These are phyloP conservation scores for Anthracocystis setariae DNA, from an alignment of 1,284 basidiomycete species.

Conservation along the genomic window DNA sequence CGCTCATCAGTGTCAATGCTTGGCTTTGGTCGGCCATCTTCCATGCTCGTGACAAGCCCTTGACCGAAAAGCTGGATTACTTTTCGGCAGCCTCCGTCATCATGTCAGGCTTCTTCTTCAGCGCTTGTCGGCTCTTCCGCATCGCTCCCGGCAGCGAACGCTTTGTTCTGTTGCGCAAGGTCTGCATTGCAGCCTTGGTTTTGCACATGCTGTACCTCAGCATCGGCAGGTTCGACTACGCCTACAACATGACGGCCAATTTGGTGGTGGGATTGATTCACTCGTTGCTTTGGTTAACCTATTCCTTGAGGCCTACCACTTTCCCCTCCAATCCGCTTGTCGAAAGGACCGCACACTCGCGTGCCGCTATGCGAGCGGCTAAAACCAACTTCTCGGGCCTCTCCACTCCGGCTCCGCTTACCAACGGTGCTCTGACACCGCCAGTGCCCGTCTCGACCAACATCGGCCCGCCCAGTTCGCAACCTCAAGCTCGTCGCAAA, in stretches of 20 bases:
- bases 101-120: constrained; percentile 78
- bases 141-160: constrained; percentile 45
- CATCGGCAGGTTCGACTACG: constrained; percentile 85
- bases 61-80: constrained; percentile 92
- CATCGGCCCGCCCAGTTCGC: constrained; percentile 47
- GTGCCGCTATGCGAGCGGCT: constrained; percentile 73
- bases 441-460: constrained; percentile 53
- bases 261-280: constrained; percentile 76
- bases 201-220: constrained; percentile 82
- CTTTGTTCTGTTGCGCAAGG: constrained; percentile 39
- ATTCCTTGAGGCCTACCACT: constrained; percentile 48
- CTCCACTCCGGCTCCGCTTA: constrained; percentile 26
- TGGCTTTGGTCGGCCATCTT: constrained; percentile 95
- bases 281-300: constrained; percentile 81
- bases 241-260: constrained; percentile 92
- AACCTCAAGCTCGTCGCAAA: constrained; percentile 64
- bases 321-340: constrained; percentile 43
- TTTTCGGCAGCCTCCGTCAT: constrained; percentile 84
- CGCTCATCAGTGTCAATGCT: constrained; percentile 81
- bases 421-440: constrained; percentile 46
- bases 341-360: constrained; percentile 46
- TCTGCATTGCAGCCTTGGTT: constrained; percentile 49
- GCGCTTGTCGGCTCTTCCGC: constrained; percentile 63
- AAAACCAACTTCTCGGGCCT: constrained; percentile 40
- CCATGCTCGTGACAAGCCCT: constrained; percentile 85